Percentiles rank a stretch among this genome's conserved stretches.
Evolutionary conservation across 257 asterid genomes (phyloP).

Genomic region (Euphrasia confusa): DNA sequence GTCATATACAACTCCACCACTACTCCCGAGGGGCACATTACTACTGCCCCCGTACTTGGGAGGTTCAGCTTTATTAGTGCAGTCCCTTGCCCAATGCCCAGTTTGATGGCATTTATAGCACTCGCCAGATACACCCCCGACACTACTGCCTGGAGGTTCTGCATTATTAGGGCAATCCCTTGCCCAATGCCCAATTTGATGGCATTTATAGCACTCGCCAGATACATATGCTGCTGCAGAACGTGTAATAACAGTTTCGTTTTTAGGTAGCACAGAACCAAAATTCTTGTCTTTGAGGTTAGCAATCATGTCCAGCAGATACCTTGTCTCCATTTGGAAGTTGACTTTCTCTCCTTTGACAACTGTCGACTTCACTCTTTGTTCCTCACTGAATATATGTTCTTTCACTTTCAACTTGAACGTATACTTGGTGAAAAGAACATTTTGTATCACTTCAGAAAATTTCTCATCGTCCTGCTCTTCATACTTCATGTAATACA

Average conservation of each 20-base stretch:
- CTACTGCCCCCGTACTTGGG: slow-evolving; percentile 50
- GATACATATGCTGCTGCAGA: slow-evolving; percentile 35
- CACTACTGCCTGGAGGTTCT: slow-evolving; percentile 34
- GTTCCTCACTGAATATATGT: slow-evolving; percentile 73
- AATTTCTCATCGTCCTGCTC: slow-evolving; percentile 78
- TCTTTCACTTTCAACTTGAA: slow-evolving; percentile 89
- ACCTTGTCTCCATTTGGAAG: slow-evolving; percentile 44
- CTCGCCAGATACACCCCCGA: slow-evolving; percentile 37
- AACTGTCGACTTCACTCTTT: slow-evolving; percentile 75
- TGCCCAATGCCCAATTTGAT: slow-evolving; percentile 83
- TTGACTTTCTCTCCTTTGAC: slow-evolving; percentile 68
- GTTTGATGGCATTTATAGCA: slow-evolving; percentile 45
- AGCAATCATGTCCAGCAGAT: slow-evolving; percentile 44
- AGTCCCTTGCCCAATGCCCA: slow-evolving; percentile 90
- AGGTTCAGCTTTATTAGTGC: slow-evolving; percentile 50
- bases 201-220: slow-evolving; percentile 45
- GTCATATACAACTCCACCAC: slow-evolving; percentile 31
- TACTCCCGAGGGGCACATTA: slow-evolving; percentile 34
- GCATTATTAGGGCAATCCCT: slow-evolving; percentile 68
- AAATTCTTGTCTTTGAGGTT: slow-evolving; percentile 42
- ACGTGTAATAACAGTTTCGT: slow-evolving; percentile 28
- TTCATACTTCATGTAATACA: slow-evolving; percentile 61
- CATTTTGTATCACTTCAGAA: slow-evolving; percentile 44
- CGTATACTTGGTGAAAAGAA: slow-evolving; percentile 43
- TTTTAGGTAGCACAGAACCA: slow-evolving; percentile 35